Base-by-base conservation (phyloP, 108 stramenopile species). In the Stephanodiscus minutulus region DNA sequence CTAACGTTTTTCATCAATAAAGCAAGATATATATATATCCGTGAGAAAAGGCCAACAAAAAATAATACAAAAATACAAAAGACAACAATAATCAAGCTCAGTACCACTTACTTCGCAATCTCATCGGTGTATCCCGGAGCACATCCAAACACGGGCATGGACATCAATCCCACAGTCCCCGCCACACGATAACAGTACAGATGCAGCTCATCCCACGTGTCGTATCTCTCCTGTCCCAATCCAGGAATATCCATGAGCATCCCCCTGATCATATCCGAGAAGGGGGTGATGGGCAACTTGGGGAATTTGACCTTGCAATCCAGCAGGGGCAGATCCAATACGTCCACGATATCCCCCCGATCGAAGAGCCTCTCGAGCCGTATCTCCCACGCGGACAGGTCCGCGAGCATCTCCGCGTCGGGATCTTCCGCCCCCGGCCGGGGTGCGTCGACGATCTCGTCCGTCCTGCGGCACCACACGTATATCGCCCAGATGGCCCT, bases 131-230 rank as follows among this genome's bases (percentile, higher is more conserved):
- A 87, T 33, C 92, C 96, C 39, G 79, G 65, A 17, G 94, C 92
- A 50, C 88, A 90, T 39, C 96, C 96, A 73, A 98, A 90, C 29
- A 98, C 84, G 1, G 98, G 98, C 72, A 97, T 89, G 58, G 88
- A 92, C 98, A 98, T 98, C 59, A 97, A 78, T 17, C 98, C 98
- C 31, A 97, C 98, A 18, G 98, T 98, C 50, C 98, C 98, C 17
- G 98, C 98, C 7, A 98, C 98, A 57, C 97, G 85, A 76, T 98
- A 98, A 78, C 97, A 98, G 82, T 98, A 98, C 52, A 96, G 73
- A 72, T 98, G 93, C 61, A 98, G 82, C 76, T 98, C 97, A 57
- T 93, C 93, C 73, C 95, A 98, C 9, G 86, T 91, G 15, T 91
- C 89, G 72, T 97, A 98, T 44, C 94, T 84, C n/a, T 95, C 91